Evolutionary conservation across 2,329 filamentous ascomycete genomes (phyloP).

Genomic region (Cryphonectria carpinicola): DNA sequence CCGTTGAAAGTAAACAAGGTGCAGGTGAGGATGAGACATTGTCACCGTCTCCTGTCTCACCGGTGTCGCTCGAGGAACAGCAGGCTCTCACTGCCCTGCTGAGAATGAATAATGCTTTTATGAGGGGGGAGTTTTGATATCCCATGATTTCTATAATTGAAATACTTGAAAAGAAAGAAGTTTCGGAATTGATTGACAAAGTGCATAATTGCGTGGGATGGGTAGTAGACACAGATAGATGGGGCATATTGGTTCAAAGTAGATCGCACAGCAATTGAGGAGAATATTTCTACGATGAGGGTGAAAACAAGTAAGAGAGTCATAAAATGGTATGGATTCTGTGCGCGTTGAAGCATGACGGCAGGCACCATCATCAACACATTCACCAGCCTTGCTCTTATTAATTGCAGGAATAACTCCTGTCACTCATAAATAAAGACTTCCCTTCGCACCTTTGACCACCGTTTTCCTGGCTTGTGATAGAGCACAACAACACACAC

Average conservation of each 20-base stretch:
- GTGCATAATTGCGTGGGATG: background rate
- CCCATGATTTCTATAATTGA: background rate
- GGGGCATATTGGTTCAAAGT: background rate
- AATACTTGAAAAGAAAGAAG: background rate
- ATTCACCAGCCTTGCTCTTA: slow-evolving; percentile 23
- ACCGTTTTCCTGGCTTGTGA: slow-evolving; percentile 3
- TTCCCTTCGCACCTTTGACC: slow-evolving; percentile 10
- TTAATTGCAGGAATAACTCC: slow-evolving; percentile 22
- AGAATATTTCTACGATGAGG: background rate
- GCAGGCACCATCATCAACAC: slow-evolving; percentile 12
- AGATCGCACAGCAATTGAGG: background rate
- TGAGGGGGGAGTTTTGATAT: slow-evolving; percentile 20
- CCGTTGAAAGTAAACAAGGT: background rate
- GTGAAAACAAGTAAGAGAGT: background rate
- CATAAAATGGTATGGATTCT: background rate
- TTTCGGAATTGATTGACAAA: too few relatives aligned
- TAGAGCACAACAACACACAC: slow-evolving; percentile 5
- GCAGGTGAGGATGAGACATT: background rate
- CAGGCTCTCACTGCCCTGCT: slow-evolving; percentile 14
- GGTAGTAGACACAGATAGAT: background rate
- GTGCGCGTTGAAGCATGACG: slow-evolving; percentile 4
- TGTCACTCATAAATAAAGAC: slow-evolving; percentile 13
- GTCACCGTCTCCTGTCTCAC: background rate
- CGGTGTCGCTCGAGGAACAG: background rate
- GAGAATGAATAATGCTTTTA: slow-evolving; percentile 23